Conservation (phyloP, 2,329 filamentous ascomycete species). For the Claviceps pusilla region DNA sequence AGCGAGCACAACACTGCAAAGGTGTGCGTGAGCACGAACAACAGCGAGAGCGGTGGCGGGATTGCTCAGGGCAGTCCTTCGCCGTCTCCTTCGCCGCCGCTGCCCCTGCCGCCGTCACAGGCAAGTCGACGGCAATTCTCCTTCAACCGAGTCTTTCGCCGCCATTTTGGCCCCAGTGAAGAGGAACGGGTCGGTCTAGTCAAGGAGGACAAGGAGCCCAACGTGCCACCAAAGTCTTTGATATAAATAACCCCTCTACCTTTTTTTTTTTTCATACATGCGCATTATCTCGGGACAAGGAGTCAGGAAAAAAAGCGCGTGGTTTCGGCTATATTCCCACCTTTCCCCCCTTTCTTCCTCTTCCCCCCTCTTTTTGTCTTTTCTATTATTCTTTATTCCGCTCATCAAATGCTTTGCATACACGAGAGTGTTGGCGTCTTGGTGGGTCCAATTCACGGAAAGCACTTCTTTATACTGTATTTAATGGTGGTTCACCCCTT, state of each 20-base stretch:
- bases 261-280: too few relatives aligned
- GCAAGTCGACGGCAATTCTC: slow-evolving; percentile 68
- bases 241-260: too few relatives aligned
- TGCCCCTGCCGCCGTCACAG: slow-evolving; percentile 41
- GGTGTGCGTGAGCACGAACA: slow-evolving; percentile 20
- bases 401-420: neutral
- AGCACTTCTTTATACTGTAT: neutral
- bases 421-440: neutral
- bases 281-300: neutral
- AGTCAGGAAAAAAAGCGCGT: neutral
- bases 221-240: neutral
- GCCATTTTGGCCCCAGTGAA: slow-evolving; percentile 45
- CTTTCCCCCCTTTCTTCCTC: neutral
- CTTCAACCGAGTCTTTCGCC: slow-evolving; percentile 68
- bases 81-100: slow-evolving; percentile 32
- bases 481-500: too few relatives aligned
- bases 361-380: neutral
- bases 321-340: too few relatives aligned
- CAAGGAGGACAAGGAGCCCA: slow-evolving; percentile 32
- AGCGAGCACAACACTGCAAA: slow-evolving; percentile 35
- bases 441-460: neutral
- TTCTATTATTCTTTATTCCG: neutral
- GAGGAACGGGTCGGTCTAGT: slow-evolving; percentile 74
- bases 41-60: slow-evolving; percentile 24
- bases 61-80: slow-evolving; percentile 32